Conservation (phyloP, 495 filamentous ascomycete species). For the Rostrohypoxylon terebratum region DNA sequence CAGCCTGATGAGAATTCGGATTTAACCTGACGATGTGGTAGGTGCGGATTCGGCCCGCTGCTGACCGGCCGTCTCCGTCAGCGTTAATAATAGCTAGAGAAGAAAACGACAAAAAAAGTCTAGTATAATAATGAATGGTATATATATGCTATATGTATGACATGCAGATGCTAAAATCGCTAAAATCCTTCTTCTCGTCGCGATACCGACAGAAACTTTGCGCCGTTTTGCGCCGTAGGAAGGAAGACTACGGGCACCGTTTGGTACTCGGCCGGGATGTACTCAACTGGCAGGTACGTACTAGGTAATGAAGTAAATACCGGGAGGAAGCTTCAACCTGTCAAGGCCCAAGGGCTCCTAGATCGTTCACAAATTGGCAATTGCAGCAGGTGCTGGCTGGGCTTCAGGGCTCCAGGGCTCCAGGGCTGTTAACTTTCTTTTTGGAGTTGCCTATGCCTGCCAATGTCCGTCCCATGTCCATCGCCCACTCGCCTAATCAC, state of each 20-base stretch:
- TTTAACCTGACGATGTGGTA: conserved; percentile 29
- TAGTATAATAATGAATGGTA: neutral
- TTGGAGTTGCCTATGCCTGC: conserved; percentile 1
- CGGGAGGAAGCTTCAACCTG: conserved; percentile 2
- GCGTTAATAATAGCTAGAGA: neutral
- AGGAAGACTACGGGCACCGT: conserved; percentile 10
- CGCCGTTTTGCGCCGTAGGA: neutral
- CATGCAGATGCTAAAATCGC: conserved; percentile 37
- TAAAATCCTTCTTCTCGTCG: conserved; percentile 34
- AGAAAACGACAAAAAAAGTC: conserved; percentile 8
- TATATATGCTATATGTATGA: conserved; percentile 17
- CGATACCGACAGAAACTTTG: conserved; percentile 34
- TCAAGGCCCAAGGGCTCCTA: no score
- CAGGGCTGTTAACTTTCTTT: conserved; percentile 2
- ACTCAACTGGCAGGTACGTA: conserved; percentile 2
- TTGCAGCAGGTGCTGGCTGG: conserved; percentile 7
- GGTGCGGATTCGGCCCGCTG: conserved; percentile 34
- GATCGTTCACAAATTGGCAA: conserved; percentile 3
- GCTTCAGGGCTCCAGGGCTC: no score
- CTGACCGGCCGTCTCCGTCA: neutral
- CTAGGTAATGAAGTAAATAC: neutral
- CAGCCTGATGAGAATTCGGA: conserved; percentile 22
- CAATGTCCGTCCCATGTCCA: neutral
- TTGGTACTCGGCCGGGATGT: neutral
- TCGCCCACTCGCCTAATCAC: conserved; percentile 1